These are phyloP conservation scores for Alternaria ethzedia DNA, from an alignment of 2,329 filamentous ascomycete species.

Conservation along the genomic window DNA sequence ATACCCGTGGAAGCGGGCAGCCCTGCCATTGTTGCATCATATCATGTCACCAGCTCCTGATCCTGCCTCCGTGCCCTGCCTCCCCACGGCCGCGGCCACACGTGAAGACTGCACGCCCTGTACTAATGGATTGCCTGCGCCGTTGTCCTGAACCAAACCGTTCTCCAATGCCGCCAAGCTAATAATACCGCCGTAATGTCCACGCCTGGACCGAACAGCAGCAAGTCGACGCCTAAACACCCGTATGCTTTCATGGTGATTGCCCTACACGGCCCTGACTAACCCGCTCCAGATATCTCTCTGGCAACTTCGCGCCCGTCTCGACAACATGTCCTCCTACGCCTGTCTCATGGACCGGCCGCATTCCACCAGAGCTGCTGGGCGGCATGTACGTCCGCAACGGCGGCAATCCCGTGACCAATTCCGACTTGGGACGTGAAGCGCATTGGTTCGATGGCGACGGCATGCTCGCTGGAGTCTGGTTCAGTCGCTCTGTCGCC, in stretches of 20 bases:
- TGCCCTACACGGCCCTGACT: not conserved
- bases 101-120: conserved; percentile 4
- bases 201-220: conserved; percentile 22
- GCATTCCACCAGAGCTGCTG: conserved; percentile 68
- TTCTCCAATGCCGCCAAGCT: conserved; percentile 20
- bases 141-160: not conserved
- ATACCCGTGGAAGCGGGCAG: not conserved
- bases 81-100: not conserved
- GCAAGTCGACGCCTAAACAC: conserved; percentile 41
- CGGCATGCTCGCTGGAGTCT: conserved; percentile 74
- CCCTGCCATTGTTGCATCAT: conserved; percentile 18
- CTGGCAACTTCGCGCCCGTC: conserved; percentile 74
- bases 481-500: conserved; percentile 56
- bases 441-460: conserved; percentile 79
- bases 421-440: conserved; percentile 66
- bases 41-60: conserved; percentile 8
- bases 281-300: conserved; percentile 58
- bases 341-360: conserved; percentile 63
- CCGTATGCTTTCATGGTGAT: conserved; percentile 42
- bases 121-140: conserved; percentile 7
- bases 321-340: conserved; percentile 62
- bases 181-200: conserved; percentile 27
- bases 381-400: conserved; percentile 77
- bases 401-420: conserved; percentile 70
- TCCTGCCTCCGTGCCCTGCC: not conserved